Conservation (phyloP, 495 filamentous ascomycete genomes). For the Aspergillus panamensis region DNA sequence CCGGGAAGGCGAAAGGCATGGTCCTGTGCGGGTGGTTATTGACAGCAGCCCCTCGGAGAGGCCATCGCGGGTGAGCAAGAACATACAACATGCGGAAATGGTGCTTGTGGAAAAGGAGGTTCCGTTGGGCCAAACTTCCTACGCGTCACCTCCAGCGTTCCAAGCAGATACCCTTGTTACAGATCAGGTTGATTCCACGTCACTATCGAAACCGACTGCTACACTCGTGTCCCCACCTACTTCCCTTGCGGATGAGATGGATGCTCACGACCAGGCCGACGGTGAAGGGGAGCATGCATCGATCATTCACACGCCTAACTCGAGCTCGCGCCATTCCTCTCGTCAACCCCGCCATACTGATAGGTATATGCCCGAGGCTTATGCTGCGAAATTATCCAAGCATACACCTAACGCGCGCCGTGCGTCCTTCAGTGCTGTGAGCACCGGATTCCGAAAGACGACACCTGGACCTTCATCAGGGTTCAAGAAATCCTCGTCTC, state of each 20-base stretch:
- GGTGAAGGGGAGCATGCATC: constrained; percentile 36
- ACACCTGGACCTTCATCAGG: constrained; percentile 32
- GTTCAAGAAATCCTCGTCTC: constrained; percentile 39
- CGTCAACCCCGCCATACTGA: constrained; percentile 48
- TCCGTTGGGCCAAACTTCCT: constrained; percentile 27
- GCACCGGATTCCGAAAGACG: constrained; percentile 24
- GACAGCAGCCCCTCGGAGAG: constrained; percentile 7
- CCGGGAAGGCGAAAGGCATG: constrained; percentile 12
- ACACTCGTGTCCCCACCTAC: constrained; percentile 52
- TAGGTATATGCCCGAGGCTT: constrained; percentile 41
- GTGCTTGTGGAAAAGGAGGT: constrained; percentile 21
- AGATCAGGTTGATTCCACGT: constrained; percentile 31
- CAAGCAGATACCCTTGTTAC: constrained; percentile 34
- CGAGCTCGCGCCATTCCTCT: constrained; percentile 49
- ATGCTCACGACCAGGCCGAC: constrained; percentile 36
- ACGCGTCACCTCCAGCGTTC: constrained; percentile 40
- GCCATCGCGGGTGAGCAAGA: constrained; percentile 13
- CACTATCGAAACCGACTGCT: constrained; percentile 36
- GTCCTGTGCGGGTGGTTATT: constrained; percentile 15
- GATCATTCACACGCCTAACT: constrained; percentile 43
- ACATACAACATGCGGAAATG: constrained; percentile 17
- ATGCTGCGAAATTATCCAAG: constrained; percentile 30
- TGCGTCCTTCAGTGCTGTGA: constrained; percentile 23
- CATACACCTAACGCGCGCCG: constrained; percentile 26
- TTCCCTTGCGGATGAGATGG: constrained; percentile 48